Base-by-base conservation (phyloP, 192 early-diverging fungal species). In the Nowakowskiella sp. region DNA sequence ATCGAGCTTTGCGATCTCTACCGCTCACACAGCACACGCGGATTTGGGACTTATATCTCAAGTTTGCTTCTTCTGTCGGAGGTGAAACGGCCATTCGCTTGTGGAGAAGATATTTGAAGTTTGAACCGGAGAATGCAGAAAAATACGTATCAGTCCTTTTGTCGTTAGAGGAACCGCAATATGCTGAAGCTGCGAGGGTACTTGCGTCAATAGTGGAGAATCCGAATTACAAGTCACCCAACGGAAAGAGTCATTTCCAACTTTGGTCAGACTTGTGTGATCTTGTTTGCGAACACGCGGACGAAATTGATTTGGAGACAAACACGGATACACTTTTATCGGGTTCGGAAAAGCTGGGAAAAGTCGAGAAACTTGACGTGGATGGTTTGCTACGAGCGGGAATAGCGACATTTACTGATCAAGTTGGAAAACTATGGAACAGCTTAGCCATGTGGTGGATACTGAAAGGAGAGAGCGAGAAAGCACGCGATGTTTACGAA, bases 401-500 rank as follows among this genome's bases (percentile, higher is more conserved):
- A 2, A 91, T 96, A 55, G 51, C 71, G 49, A 62, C 84, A 42
- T 90, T 88, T 44, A 72, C 89, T 4, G 87, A 86, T 64, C 83
- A 88, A 58, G 90, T 86, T 2, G 94, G 92, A n/a, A 76, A 82
- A 48, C 62, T 94, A 42, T 99, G 92, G 84, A 83, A 83, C 44
- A 76, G 79, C 31, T 71, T 99, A 24, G 92, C 91, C 0, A 78
- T 71, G 52, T 90, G 85, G 61, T 87, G 78, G 68, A 86, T 91
- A 29, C 74, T 87, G 42, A 64, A 74, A 13, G 79, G 77, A 7
- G 76, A 85, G 51, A 77, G 87, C 56, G 94, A 95, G 56, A 85
- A 78, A 44, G 93, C 96, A 2, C 66, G 93, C 8, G 94, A 93
- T 64, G 84, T 97, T 1, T 99, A 85, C 56, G 96, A 97, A 65